A percentile compares a stretch with the other conserved stretches of the same genome.
Conservation (phyloP, 169 alveolate genomes). For the Plasmodium chabaudi region DNA sequence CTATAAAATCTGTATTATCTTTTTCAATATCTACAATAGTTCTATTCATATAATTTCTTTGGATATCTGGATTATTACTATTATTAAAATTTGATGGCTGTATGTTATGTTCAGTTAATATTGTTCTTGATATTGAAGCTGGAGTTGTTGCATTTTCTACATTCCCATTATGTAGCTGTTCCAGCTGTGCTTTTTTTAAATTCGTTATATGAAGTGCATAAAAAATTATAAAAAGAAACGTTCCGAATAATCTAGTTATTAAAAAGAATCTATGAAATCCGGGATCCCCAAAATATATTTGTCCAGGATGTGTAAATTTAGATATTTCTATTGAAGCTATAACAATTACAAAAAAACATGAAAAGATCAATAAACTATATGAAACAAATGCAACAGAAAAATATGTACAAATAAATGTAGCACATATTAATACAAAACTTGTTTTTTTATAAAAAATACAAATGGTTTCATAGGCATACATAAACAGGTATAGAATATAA, state of each 20-base stretch:
- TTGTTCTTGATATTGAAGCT: too few relatives aligned
- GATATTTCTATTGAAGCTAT: conserved; percentile 15
- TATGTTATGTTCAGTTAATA: not conserved
- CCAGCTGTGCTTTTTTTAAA: conserved; percentile 7
- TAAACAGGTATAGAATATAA: conserved; percentile 18
- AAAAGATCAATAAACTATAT: conserved; percentile 1
- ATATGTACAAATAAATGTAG: conserved; percentile 1
- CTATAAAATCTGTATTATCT: too few relatives aligned
- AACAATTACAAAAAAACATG: conserved; percentile 14
- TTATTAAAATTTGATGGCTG: too few relatives aligned
- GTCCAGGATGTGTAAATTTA: conserved; percentile 10
- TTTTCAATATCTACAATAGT: too few relatives aligned
- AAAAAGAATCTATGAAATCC: conserved; percentile 45
- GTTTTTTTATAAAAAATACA: not conserved
- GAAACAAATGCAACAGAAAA: conserved; percentile 23
- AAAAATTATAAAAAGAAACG: conserved; percentile 25
- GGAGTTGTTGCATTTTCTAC: not conserved
- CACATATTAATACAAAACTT: conserved; percentile 10
- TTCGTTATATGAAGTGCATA: conserved; percentile 15
- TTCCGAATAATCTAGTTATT: conserved; percentile 23
- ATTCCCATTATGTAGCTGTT: conserved; percentile 1
- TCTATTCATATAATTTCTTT: too few relatives aligned
- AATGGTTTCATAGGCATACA: conserved; percentile 15
- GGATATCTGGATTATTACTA: too few relatives aligned
- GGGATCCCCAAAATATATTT: not conserved